Evolutionary conservation across 2,329 filamentous ascomycete species (phyloP), one percentile per base, ranked within the genome.

Genomic region (Calonectria pauciramosa): DNA sequence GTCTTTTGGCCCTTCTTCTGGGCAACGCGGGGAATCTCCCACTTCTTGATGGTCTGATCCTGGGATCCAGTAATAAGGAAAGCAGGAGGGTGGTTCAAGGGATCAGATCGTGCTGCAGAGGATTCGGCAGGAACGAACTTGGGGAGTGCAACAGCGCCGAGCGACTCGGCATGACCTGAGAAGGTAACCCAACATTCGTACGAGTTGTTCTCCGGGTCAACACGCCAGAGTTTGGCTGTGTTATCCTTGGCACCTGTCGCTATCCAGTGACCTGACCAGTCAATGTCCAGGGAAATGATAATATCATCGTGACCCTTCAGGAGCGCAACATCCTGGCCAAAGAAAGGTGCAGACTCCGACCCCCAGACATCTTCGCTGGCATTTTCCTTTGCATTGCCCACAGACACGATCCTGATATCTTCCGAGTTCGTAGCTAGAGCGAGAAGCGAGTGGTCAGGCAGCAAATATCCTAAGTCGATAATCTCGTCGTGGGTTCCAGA

Each of bases 401-500:
- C 90, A 1, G 95, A 97, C 4, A 99, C 92, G 71, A 99, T 90
- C 60, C 96, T 92, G 68, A 99, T 91, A 76, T 98, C 96, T 85
- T 99, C 97, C 0, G 96, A 95, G 84, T 99, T 99, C 3, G 96
- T 99, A 9, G 96, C 97, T 32, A 99, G 88, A 8, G 97, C 97
- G 75, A 99, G 89, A 67, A 97, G 87, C 3, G 95, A 96, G 72
- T 91, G 92, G 80, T 98, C 93, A 0, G 93, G 91, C 2, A 97
- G 92, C 70, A 99, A 89, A 81, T 97, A 98, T 36, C 94, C 94
- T 41, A 99, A 87, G 82, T 99, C 97, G 79, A 99, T 98, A 68
- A 99, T 96, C 84, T 99, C 97, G 83, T 99, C 97, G 84, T 99
- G 96, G 9, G 97, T 98, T 68, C 97, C 97, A 6, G 96, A 98